Conservation (phyloP, 768 basidiomycete species). For the Leccinellum rugosiceps region DNA sequence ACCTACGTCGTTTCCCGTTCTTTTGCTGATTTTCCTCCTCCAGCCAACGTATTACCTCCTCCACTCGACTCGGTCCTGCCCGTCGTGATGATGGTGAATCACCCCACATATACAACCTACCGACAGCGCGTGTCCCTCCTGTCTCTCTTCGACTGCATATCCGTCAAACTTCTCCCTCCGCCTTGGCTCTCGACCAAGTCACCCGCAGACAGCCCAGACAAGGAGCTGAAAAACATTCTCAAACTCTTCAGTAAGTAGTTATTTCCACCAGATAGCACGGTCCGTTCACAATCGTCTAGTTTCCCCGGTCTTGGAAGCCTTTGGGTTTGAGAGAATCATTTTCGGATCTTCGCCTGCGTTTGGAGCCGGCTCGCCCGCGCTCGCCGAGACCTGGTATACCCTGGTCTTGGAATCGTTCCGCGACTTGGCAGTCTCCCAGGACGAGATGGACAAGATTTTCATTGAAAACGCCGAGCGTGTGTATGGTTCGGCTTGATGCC, state of each 20-base stretch:
- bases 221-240: conserved; percentile 54
- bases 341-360: conserved; percentile 74
- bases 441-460: conserved; percentile 74
- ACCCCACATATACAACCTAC: conserved; percentile 69
- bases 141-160: conserved; percentile 69
- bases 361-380: conserved; percentile 44
- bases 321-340: conserved; percentile 78
- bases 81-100: conserved; percentile 76
- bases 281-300: conserved; percentile 41
- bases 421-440: conserved; percentile 77
- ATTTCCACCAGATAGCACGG: neutral
- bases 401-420: conserved; percentile 75
- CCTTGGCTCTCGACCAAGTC: conserved; percentile 55
- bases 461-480: conserved; percentile 44
- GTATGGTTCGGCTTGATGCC: conserved; percentile 32
- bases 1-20: neutral
- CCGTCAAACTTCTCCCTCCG: conserved; percentile 76
- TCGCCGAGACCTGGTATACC: conserved; percentile 73
- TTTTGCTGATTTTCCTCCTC: conserved; percentile 4
- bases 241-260: conserved; percentile 78
- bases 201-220: conserved; percentile 35
- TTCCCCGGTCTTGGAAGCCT: conserved; percentile 79
- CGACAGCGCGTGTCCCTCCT: conserved; percentile 69
- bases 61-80: conserved; percentile 68
- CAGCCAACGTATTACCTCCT: conserved; percentile 80